Base-by-base conservation (phyloP, 306 rosid species). In the Quercus alba region DNA sequence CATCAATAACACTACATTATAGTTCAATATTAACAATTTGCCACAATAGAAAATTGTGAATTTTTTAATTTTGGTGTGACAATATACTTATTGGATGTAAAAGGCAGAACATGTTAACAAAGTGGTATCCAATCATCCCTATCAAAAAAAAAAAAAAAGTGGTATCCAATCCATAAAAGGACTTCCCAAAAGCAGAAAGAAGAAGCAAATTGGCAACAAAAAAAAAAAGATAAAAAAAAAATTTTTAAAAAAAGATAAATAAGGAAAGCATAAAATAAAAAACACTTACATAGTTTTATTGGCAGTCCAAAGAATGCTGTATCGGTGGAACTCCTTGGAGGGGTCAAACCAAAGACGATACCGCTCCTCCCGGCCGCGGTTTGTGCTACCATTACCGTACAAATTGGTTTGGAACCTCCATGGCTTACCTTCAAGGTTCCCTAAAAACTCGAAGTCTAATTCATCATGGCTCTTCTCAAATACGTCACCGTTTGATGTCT, bases 321-420 rank as follows among this genome's bases (percentile, higher is more conserved):
- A 95, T 35, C 97, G 85, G 69, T 93, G 99, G 38, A 68, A 91
- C 72, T 81, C 86, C 72, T 81, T 90, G 30, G 90, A 77, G 2
- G 99, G 99, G 46, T 95, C 99, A 78, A 95, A 95, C 99, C 99
- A 95, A 13, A 95, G 89, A 15, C 99, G 93, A 69, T 90, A 95
- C 0, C 99, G 88, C 69, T 95, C 99, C 78, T 95, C 98, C 0
- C 99, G 88, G 67, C 99, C 99, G 14, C 98, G 98, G 81, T 69
- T 68, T 2, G 98, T 93, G 85, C 99, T 95, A 3, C 98, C 99
- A 58, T 93, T 93, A 17, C 99, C 99, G 72, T 95, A 95, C 58
- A 93, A 64, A 59, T 95, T 95, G 15, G 99, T 95, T 85, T 95
- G 99, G 72, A 95, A 95, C 82, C 94, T 77, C 99, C 99, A 95